Conservation (phyloP, 2,329 filamentous ascomycete genomes). For the Harringtonia lauricola region DNA sequence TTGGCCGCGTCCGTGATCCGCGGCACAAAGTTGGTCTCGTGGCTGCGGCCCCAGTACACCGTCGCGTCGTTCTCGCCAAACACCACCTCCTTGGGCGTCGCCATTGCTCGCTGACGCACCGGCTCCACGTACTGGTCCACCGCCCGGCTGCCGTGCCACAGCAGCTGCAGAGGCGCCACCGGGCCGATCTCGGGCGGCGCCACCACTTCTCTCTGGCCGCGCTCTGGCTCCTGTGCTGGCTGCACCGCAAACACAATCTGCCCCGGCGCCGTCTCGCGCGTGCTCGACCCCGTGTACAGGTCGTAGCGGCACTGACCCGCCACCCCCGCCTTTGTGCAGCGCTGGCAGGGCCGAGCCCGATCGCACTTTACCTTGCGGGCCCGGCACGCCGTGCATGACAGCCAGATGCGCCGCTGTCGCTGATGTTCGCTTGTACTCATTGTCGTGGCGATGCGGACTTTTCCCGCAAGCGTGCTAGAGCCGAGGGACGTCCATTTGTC, state of each 20-base stretch:
- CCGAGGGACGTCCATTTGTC: no score
- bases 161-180: background rate
- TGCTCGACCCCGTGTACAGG: background rate
- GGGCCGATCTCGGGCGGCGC: background rate
- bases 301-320: background rate
- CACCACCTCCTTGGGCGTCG: background rate
- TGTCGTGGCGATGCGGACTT: background rate
- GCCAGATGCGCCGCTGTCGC: background rate
- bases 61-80: slow-evolving; percentile 3
- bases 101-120: background rate
- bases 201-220: background rate
- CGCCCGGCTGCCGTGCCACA: slow-evolving; percentile 1
- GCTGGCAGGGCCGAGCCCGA: background rate
- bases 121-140: background rate
- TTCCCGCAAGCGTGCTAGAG: no score
- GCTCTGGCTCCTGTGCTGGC: background rate
- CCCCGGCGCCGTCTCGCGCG: background rate
- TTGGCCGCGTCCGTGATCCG: background rate
- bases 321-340: background rate
- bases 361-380: background rate
- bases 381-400: background rate
- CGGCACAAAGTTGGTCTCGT: slow-evolving; percentile 2
- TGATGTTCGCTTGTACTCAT: background rate
- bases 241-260: background rate
- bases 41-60: slow-evolving; percentile 2